Percentiles rank a stretch among this genome's conserved stretches.
Conservation (phyloP, 2,329 filamentous ascomycete genomes). For the Xylaria sp. region DNA sequence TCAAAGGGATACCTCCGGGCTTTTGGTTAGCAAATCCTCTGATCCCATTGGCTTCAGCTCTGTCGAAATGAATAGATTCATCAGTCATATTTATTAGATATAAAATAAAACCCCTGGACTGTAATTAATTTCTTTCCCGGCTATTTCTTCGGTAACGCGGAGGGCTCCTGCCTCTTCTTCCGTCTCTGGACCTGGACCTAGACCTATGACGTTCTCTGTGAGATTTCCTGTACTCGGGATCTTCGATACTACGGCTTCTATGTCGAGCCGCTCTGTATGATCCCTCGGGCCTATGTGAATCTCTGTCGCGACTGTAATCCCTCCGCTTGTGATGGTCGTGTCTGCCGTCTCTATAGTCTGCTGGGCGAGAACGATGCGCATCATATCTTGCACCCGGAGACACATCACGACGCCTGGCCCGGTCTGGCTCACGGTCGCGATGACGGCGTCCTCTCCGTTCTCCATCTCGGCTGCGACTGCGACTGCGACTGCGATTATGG, state of each 20-base stretch:
- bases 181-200: conserved; percentile 35
- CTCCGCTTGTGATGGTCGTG: conserved; percentile 47
- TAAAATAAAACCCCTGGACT: neutral
- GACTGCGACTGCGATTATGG: conserved; percentile 39
- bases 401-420: conserved; percentile 37
- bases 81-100: neutral
- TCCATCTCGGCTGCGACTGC: conserved; percentile 32
- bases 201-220: conserved; percentile 30
- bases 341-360: conserved; percentile 53
- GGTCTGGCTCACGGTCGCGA: conserved; percentile 35
- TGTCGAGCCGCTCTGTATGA: conserved; percentile 30
- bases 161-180: conserved; percentile 36
- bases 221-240: conserved; percentile 27
- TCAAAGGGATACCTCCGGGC: neutral
- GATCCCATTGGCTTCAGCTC: neutral
- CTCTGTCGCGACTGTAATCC: conserved; percentile 32
- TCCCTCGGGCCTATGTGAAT: conserved; percentile 23
- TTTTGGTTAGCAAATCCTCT: neutral
- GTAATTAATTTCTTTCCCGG: conserved; percentile 20
- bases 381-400: conserved; percentile 38
- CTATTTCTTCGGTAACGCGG: conserved; percentile 27
- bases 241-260: conserved; percentile 34
- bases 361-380: conserved; percentile 31
- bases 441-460: conserved; percentile 42
- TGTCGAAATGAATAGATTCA: neutral